These are phyloP conservation scores for Cyclocybe aegerita DNA, from an alignment of 768 basidiomycete genomes.

Conservation along the genomic window DNA sequence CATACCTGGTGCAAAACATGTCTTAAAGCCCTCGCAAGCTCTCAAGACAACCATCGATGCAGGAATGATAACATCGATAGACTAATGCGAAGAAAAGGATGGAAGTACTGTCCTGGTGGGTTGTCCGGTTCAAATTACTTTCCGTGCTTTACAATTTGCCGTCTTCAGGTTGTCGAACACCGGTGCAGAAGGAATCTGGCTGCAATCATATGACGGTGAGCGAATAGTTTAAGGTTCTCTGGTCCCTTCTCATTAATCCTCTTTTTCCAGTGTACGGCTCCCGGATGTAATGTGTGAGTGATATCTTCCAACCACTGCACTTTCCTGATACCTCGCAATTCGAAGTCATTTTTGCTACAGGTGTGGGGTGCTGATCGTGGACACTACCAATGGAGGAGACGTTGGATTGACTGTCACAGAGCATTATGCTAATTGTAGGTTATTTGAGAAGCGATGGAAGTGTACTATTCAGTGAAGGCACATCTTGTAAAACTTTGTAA, in stretches of 20 bases:
- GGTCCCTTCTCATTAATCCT: not conserved
- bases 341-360: slow-evolving; percentile 15
- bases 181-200: slow-evolving; percentile 49
- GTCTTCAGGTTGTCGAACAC: slow-evolving; percentile 41
- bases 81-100: slow-evolving; percentile 53
- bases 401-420: slow-evolving; percentile 25
- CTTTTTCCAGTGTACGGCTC: slow-evolving; percentile 46
- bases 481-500: not conserved
- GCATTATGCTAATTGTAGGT: slow-evolving; percentile 21
- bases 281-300: slow-evolving; percentile 52
- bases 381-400: slow-evolving; percentile 24
- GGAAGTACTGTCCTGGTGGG: slow-evolving; percentile 63
- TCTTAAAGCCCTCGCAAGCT: slow-evolving; percentile 39
- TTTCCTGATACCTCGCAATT: not conserved
- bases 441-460: slow-evolving; percentile 22
- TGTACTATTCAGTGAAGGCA: slow-evolving; percentile 24
- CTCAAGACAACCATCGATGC: slow-evolving; percentile 51
- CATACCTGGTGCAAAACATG: slow-evolving; percentile 65
- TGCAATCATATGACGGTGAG: slow-evolving; percentile 63
- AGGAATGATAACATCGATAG: slow-evolving; percentile 56
- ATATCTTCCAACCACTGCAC: not conserved
- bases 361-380: slow-evolving; percentile 48
- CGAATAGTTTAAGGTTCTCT: not conserved
- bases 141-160: not conserved
- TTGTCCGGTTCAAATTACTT: slow-evolving; percentile 6